Evolutionary conservation across 2,329 filamentous ascomycete species (phyloP).

Genomic region (Orbilia brochopaga): DNA sequence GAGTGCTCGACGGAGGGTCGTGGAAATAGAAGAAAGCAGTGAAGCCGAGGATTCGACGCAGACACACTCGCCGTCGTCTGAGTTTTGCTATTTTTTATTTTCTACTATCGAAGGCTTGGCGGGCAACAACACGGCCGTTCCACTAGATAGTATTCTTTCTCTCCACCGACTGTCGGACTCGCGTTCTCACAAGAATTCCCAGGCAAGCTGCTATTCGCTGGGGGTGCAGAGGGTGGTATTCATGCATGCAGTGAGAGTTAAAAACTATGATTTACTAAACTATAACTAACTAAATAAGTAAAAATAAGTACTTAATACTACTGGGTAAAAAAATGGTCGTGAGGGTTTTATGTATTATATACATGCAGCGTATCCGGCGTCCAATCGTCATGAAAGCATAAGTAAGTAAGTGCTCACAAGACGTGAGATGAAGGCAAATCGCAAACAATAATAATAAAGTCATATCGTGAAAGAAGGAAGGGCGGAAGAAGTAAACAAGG

Average conservation of each 20-base stretch:
- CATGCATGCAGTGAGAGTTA: neutral
- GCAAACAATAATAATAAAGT: no score
- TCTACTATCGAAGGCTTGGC: neutral
- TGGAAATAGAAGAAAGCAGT: no score
- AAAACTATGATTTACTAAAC: neutral
- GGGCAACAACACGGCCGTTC: conserved; percentile 28
- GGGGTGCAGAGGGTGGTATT: no score
- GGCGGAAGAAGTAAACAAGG: no score
- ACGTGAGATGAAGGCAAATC: no score
- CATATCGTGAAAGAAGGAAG: no score
- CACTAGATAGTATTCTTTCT: no score
- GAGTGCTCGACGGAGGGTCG: no score
- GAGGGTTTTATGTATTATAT: neutral
- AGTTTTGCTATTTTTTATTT: no score
- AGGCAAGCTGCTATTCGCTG: no score
- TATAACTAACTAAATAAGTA: neutral
- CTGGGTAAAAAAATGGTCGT: neutral
- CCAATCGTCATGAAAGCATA: neutral
- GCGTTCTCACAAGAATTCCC: neutral
- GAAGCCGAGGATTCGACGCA: no score
- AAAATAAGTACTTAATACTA: neutral
- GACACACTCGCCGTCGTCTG: no score
- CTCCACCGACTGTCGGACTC: neutral
- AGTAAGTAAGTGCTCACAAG: neutral
- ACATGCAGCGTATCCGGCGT: neutral